Evolutionary conservation across 176 grass and related monocot genomes (phyloP).

Genomic region (Carex littledalei): DNA sequence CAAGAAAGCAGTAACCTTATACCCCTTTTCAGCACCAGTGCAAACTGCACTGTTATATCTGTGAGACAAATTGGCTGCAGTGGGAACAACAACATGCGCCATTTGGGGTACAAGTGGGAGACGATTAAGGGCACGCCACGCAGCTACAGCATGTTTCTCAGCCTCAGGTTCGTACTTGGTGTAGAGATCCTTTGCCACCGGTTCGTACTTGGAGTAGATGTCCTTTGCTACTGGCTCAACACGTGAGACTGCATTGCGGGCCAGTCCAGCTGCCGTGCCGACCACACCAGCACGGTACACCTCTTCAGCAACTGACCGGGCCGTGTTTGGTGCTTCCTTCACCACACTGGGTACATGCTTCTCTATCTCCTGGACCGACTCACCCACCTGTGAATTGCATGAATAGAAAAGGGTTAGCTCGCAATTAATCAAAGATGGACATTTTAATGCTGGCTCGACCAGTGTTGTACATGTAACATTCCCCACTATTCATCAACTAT

Average conservation of each 20-base stretch:
- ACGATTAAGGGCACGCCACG: conserved; percentile 73
- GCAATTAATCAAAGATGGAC: neutral
- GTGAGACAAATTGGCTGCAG: conserved; percentile 48
- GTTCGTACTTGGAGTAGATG: conserved; percentile 68
- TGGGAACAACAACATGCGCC: conserved; percentile 60
- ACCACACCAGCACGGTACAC: conserved; percentile 58
- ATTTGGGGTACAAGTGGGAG: conserved; percentile 69
- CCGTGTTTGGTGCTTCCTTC: conserved; percentile 51
- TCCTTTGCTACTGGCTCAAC: conserved; percentile 52
- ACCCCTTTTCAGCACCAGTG: conserved; percentile 49
- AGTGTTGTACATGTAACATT: neutral
- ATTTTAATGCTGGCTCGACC: neutral
- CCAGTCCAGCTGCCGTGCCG: conserved; percentile 49
- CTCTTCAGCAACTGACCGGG: conserved; percentile 49
- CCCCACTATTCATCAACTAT: neutral
- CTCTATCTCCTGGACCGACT: conserved; percentile 59
- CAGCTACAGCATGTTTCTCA: conserved; percentile 48
- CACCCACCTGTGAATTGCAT: conserved; percentile 31
- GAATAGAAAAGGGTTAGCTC: neutral
- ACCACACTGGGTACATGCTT: conserved; percentile 54
- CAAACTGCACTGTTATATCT: conserved; percentile 59
- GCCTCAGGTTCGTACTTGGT: conserved; percentile 66
- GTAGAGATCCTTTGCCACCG: conserved; percentile 48
- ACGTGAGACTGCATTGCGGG: conserved; percentile 38
- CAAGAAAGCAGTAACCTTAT: conserved; percentile 59